These are phyloP conservation scores for Eucalyptus marginata DNA, from an alignment of 345 rosid species.

Conservation along the genomic window DNA sequence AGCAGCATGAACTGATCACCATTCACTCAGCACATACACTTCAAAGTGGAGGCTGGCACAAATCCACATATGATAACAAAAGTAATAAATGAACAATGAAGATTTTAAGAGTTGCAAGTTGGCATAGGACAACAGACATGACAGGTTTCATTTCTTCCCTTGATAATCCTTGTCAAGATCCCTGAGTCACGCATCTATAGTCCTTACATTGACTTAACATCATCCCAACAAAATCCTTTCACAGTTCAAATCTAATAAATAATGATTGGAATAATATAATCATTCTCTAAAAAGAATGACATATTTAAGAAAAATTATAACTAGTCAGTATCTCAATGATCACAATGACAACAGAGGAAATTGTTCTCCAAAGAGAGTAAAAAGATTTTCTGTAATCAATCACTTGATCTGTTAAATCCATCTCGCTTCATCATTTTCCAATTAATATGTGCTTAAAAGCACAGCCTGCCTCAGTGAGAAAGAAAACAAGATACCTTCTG, in stretches of 20 bases:
- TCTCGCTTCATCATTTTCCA: background rate
- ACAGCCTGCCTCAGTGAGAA: background rate
- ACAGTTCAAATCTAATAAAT: background rate
- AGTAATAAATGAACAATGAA: background rate
- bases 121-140: background rate
- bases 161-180: background rate
- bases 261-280: background rate
- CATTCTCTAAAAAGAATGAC: background rate
- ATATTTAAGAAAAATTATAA: background rate
- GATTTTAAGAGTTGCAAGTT: background rate
- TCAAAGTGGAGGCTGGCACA: background rate
- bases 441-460: background rate
- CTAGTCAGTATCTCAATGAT: background rate
- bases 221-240: background rate
- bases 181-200: background rate
- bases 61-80: background rate
- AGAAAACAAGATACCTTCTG: constrained; percentile 41
- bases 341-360: background rate
- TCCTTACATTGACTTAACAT: background rate
- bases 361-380: background rate
- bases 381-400: background rate
- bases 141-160: background rate
- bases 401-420: background rate
- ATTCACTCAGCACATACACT: background rate
- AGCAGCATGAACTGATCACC: background rate